These are phyloP conservation scores for Coemansia sp. DNA, from an alignment of 192 early-diverging fungal species.

Conservation along the genomic window DNA sequence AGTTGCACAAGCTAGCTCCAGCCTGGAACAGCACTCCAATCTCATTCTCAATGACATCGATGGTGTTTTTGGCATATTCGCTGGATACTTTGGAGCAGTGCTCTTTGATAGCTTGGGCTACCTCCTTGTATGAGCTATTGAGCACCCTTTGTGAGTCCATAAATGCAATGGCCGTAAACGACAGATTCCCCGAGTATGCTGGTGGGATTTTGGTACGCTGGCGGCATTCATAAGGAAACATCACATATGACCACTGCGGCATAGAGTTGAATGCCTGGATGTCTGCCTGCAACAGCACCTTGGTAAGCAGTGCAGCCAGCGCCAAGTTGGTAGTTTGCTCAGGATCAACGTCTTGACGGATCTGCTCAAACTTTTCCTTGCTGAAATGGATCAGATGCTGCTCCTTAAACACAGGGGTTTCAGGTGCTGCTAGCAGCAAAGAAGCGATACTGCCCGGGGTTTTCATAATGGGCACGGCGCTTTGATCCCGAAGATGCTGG, in stretches of 20 bases:
- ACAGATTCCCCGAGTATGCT: conserved; percentile 33
- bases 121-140: conserved; percentile 14
- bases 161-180: conserved; percentile 25
- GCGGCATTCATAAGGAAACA: conserved; percentile 41
- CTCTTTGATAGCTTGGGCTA: conserved; percentile 31
- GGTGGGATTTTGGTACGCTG: conserved; percentile 22
- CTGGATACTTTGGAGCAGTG: conserved; percentile 16
- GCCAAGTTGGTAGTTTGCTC: conserved; percentile 20
- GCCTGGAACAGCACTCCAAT: conserved; percentile 35
- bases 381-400: conserved; percentile 47
- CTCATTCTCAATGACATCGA: conserved; percentile 32
- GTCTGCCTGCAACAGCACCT: conserved; percentile 25
- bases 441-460: conserved; percentile 21
- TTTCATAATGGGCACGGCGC: conserved; percentile 6
- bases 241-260: conserved; percentile 26
- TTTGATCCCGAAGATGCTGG: conserved; percentile 25
- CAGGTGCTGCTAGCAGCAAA: conserved; percentile 34
- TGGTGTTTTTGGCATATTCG: conserved; percentile 31
- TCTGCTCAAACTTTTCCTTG: conserved; percentile 18
- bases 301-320: conserved; percentile 24
- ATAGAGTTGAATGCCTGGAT: conserved; percentile 9
- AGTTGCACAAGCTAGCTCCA: conserved; percentile 29
- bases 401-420: conserved; percentile 15
- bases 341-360: conserved; percentile 36
- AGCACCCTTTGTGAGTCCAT: conserved; percentile 7